Evolutionary conservation across 176 grass and related monocot genomes (phyloP).

Genomic region (Poa pratensis): DNA sequence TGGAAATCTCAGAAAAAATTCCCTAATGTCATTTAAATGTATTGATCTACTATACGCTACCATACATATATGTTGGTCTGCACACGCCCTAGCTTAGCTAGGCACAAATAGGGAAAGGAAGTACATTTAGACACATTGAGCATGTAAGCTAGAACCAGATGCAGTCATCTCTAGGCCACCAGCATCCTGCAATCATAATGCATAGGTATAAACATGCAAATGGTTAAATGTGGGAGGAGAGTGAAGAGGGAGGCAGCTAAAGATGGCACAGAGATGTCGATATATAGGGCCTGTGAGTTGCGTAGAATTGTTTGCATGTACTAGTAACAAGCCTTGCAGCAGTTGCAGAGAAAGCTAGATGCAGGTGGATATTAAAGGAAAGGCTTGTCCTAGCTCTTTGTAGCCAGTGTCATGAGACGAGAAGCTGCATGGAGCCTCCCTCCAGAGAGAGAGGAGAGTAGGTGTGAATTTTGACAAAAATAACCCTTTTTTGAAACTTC

Average conservation of each 20-base stretch:
- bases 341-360: slow-evolving; percentile 34
- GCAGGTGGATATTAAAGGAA: slow-evolving; percentile 44
- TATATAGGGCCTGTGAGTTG: slow-evolving; percentile 19
- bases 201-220: slow-evolving; percentile 41
- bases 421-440: slow-evolving; percentile 42
- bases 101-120: neutral
- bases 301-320: slow-evolving; percentile 39
- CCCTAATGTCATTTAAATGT: too few species aligned
- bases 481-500: too few species aligned
- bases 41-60: neutral
- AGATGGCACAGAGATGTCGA: slow-evolving; percentile 34
- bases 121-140: slow-evolving; percentile 3
- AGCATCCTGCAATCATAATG: slow-evolving; percentile 42
- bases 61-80: neutral
- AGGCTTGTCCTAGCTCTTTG: slow-evolving; percentile 36
- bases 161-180: slow-evolving; percentile 6
- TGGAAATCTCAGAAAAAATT: too few species aligned
- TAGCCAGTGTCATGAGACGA: slow-evolving; percentile 38
- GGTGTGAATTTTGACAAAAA: too few species aligned
- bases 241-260: slow-evolving; percentile 24
- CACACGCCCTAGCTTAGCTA: slow-evolving; percentile 6
- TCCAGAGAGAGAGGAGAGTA: slow-evolving; percentile 17
- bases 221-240: slow-evolving; percentile 21
- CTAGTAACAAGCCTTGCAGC: slow-evolving; percentile 12
- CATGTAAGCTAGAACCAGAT: slow-evolving; percentile 20